Conservation (phyloP, 495 filamentous ascomycete genomes). For the Letharia columbiana region DNA sequence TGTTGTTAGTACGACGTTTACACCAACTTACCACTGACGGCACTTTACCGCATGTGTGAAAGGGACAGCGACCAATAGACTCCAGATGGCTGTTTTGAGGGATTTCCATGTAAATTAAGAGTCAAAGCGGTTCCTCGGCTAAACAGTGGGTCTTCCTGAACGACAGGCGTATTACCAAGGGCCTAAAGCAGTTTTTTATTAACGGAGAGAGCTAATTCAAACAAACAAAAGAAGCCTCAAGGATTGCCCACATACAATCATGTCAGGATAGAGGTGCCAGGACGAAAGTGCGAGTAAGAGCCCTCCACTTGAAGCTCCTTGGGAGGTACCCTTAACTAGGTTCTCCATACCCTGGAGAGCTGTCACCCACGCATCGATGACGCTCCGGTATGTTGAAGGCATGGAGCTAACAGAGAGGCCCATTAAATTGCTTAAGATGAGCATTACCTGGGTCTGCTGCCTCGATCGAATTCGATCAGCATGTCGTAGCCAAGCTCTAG, state of each 20-base stretch:
- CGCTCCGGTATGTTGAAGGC: conserved; percentile 19
- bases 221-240: conserved; percentile 21
- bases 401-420: conserved; percentile 23
- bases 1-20: background rate
- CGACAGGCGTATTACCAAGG: background rate
- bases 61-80: background rate
- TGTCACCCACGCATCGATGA: conserved; percentile 20
- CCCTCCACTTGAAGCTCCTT: conserved; percentile 22
- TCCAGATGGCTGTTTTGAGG: background rate
- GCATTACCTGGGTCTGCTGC: conserved; percentile 30
- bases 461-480: conserved; percentile 25
- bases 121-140: background rate
- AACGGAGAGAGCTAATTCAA: background rate
- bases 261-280: conserved; percentile 38
- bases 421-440: conserved; percentile 32
- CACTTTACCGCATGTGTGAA: background rate
- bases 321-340: conserved; percentile 26
- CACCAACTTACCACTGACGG: background rate
- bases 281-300: conserved; percentile 32
- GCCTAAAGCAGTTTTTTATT: background rate
- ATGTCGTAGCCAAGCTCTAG: conserved; percentile 32
- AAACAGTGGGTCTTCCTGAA: background rate
- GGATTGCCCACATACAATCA: conserved; percentile 20
- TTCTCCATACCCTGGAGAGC: conserved; percentile 25
- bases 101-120: background rate